Base-by-base conservation (phyloP, 176 grass and related monocot species). In the Aegilops sharonensis region DNA sequence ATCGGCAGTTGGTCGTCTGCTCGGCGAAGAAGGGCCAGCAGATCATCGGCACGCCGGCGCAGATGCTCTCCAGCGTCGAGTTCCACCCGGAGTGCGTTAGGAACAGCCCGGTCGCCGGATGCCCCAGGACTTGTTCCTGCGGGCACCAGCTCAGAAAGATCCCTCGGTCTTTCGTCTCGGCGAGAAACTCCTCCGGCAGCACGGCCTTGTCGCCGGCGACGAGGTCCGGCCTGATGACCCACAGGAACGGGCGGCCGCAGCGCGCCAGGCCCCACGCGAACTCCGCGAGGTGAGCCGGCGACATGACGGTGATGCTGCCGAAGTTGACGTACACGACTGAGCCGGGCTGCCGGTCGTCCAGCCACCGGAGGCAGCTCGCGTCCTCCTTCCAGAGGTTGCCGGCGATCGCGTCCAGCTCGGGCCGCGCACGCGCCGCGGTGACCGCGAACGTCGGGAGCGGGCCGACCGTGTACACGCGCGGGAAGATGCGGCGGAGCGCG, bases 271-370 rank as follows among this genome's bases (percentile, higher is more conserved):
- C 0, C n/a, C 57, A 79, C 21, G 57, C 77, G 37, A 80, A 80
- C 60, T 80, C 78, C 14, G 61, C 15, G 8, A 80, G 60, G 24
- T 65, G 78, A 15, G 61, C 39, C 61, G 13, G 10, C 60, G 78
- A 65, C 86, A 94, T 92, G 20, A 94, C 84, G 2, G 81, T 89
- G 85, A 97, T 87, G 84, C 95, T 97, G 36, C 95, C 95, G 67
- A 91, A 97, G 93, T 97, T 97, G 32, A 97, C 91, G 45, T 94
- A 97, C 11, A 97, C 78, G 63, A 97, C 92, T 0, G 87, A 97
- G 43, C 47, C 81, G 0, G 88, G 36, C 23, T 80, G 74, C 47
- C 56, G 75, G 12, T 14, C 45, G 29, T 90, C 59, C 31, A 97
- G 85, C 94, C 94, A 97, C 47, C 45, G 37, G 3, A 97, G 67